Evolutionary conservation across 202 grass and related monocot genomes (phyloP).

Genomic region (Saccharum hybrid): DNA sequence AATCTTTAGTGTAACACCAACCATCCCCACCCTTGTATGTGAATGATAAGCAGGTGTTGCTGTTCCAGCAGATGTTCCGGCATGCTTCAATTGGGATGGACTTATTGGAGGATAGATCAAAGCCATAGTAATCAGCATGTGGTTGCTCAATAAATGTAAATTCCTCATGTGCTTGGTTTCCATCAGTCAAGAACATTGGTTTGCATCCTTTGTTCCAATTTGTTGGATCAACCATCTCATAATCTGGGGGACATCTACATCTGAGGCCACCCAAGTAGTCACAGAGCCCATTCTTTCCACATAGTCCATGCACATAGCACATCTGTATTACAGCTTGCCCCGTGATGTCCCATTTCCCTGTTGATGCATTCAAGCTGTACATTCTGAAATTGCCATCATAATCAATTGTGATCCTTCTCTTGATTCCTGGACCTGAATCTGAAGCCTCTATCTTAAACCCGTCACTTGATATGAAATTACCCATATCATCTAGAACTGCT

Average conservation of each 20-base stretch:
- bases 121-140: constrained; percentile 65
- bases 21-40: constrained; percentile 62
- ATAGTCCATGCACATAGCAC: constrained; percentile 76
- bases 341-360: constrained; percentile 52
- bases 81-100: constrained; percentile 58
- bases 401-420: constrained; percentile 59
- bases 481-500: constrained; percentile 59
- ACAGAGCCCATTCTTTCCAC: constrained; percentile 72
- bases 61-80: constrained; percentile 47
- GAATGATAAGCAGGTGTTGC: constrained; percentile 57
- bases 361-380: constrained; percentile 69
- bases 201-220: constrained; percentile 74
- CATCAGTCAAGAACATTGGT: constrained; percentile 40
- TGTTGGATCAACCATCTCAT: constrained; percentile 60
- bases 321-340: constrained; percentile 60
- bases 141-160: constrained; percentile 58
- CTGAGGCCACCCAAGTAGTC: constrained; percentile 47
- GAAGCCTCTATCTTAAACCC: constrained; percentile 45
- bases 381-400: constrained; percentile 74
- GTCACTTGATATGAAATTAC: constrained; percentile 66
- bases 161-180: constrained; percentile 35
- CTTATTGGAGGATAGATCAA: constrained; percentile 51
- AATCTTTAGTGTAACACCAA: constrained; percentile 56
- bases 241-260: constrained; percentile 68
- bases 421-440: constrained; percentile 54